phyloP scores from a whole-genome alignment of 176 grass and related monocot genomes.

The Oryza australiensis region DNA sequence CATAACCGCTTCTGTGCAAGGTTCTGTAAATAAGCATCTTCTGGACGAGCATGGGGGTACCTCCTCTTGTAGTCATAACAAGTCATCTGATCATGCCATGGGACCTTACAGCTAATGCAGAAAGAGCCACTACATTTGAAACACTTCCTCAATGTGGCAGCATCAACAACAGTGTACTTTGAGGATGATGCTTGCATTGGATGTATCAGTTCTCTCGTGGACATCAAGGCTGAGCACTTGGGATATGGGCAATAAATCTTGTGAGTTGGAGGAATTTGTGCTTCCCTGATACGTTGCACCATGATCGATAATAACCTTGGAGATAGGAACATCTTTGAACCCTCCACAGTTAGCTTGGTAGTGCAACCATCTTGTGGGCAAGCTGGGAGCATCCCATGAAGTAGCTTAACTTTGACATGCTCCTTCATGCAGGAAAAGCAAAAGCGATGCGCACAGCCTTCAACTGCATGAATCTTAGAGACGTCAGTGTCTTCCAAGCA shows the following conservation, averaged over 20 bases:
- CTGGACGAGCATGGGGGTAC: constrained; percentile 40
- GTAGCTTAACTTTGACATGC: constrained; percentile 71
- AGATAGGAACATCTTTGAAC: constrained; percentile 57
- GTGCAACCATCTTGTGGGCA: constrained; percentile 81
- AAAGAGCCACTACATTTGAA: constrained; percentile 56
- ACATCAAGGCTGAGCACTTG: constrained; percentile 72
- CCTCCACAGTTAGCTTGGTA: constrained; percentile 56
- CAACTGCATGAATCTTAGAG: constrained; percentile 62
- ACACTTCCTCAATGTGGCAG: constrained; percentile 61
- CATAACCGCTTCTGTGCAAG: constrained; percentile 25
- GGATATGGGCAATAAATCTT: constrained; percentile 86
- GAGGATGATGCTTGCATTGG: constrained; percentile 54
- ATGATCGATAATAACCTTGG: constrained; percentile 56
- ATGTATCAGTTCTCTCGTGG: constrained; percentile 43
- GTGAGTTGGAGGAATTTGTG: constrained; percentile 55
- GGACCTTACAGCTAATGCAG: constrained; percentile 82
- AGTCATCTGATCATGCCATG: constrained; percentile 63
- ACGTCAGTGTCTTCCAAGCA: constrained; percentile 69
- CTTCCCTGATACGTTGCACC: constrained; percentile 56
- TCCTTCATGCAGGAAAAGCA: constrained; percentile 85
- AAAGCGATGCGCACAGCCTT: constrained; percentile 66
- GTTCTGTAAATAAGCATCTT: constrained; percentile 54
- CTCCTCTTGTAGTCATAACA: constrained; percentile 53
- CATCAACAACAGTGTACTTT: constrained; percentile 14
- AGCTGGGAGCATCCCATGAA: constrained; percentile 56